Percentiles rank a stretch among this genome's conserved stretches.
Evolutionary conservation across 345 rosid species (phyloP).

Genomic region (Combretum micranthum): DNA sequence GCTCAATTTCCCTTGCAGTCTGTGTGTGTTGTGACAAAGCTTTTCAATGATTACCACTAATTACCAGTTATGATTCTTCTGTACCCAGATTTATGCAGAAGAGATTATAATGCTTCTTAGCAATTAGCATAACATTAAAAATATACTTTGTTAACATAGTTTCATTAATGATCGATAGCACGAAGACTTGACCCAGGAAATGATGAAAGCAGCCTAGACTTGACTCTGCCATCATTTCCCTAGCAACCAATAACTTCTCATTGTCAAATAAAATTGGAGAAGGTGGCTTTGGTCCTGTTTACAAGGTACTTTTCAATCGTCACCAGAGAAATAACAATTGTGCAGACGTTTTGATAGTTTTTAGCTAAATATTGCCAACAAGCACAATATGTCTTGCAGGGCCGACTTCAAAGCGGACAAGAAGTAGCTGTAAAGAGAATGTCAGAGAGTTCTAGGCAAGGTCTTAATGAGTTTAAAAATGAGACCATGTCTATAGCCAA

Average conservation of each 20-base stretch:
- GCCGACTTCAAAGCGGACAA: slow-evolving; percentile 5
- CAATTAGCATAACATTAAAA: accelerated
- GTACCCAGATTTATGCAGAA: too few relatives aligned
- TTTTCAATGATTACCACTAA: too few relatives aligned
- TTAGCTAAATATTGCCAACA: background rate
- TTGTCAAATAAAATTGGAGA: slow-evolving; percentile 2
- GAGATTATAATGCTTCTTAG: background rate
- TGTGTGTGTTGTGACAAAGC: too few relatives aligned
- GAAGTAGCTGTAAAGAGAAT: slow-evolving; percentile 16
- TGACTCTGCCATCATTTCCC: background rate
- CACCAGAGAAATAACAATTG: background rate
- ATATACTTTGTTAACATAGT: background rate
- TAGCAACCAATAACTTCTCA: slow-evolving; percentile 8
- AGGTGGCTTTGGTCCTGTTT: slow-evolving; percentile 7
- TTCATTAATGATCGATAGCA: slow-evolving; percentile 1
- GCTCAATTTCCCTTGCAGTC: too few relatives aligned
- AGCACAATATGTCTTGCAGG: background rate
- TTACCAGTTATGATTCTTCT: too few relatives aligned
- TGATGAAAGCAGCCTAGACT: slow-evolving; percentile 3
- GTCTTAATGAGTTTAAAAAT: slow-evolving; percentile 5
- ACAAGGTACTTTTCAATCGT: background rate
- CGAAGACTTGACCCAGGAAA: background rate
- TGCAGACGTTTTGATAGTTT: background rate
- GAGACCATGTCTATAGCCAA: slow-evolving; percentile 3
- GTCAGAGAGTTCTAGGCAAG: slow-evolving; percentile 5